Percentiles rank a stretch among this genome's conserved stretches.
phyloP scores from a whole-genome alignment of 1,284 basidiomycete species.

The Cutaneotrichosporon cutaneum region DNA sequence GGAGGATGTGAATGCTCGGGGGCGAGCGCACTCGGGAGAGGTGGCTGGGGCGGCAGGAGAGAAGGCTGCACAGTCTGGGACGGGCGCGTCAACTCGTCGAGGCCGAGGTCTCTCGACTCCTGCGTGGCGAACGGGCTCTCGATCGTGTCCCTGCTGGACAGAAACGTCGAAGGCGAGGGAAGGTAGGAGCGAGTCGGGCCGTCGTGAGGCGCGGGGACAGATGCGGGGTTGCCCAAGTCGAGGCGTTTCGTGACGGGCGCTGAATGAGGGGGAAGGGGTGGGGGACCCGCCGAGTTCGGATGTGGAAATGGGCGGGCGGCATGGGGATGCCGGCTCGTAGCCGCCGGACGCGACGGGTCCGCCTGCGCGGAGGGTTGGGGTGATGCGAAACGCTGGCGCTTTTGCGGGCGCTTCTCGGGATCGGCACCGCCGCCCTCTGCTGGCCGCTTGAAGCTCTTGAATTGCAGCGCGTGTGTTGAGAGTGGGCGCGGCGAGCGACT shows the following conservation, averaged over 20 bases:
- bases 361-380: background rate
- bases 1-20: background rate
- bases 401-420: background rate
- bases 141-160: constrained; percentile 9
- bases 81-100: background rate
- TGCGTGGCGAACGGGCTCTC: constrained; percentile 5
- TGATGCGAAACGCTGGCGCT: background rate
- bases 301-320: background rate
- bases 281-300: background rate
- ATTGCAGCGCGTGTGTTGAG: background rate
- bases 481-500: constrained; percentile 2
- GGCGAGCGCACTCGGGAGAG: background rate
- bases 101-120: background rate
- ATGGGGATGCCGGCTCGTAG: background rate
- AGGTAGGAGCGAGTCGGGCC: background rate
- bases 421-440: too few relatives aligned
- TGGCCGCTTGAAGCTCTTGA: background rate
- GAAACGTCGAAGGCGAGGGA: background rate
- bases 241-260: background rate
- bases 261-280: background rate
- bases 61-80: background rate
- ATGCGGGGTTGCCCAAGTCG: background rate
- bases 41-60: background rate
- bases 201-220: background rate
- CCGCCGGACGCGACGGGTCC: background rate